Conservation (phyloP, 1,284 basidiomycete species). For the Clitocybe nebularis region DNA sequence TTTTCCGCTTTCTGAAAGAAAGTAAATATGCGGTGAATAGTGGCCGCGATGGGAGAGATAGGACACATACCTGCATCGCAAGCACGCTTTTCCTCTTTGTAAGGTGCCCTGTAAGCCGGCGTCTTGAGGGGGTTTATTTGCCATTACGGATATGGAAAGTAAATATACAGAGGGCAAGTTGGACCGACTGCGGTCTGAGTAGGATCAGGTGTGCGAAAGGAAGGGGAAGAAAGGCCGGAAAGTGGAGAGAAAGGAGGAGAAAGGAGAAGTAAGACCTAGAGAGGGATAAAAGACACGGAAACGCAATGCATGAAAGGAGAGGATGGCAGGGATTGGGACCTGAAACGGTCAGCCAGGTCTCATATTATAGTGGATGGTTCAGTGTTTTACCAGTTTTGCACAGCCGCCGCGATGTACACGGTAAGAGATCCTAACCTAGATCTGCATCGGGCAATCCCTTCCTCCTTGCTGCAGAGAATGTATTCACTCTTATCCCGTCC, state of each 20-base stretch:
- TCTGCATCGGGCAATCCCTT: too few species aligned
- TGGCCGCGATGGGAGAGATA: neutral
- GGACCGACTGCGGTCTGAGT: constrained; percentile 10
- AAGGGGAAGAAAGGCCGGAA: constrained; percentile 22
- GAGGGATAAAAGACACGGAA: constrained; percentile 21
- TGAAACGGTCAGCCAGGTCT: constrained; percentile 13
- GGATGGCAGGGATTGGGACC: constrained; percentile 3
- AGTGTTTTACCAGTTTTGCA: constrained; percentile 7
- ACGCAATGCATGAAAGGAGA: constrained; percentile 20
- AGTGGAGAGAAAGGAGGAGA: constrained; percentile 15
- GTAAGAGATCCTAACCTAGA: neutral
- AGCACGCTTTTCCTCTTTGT: constrained; percentile 62
- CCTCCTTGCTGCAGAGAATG: too few species aligned
- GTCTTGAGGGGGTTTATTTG: constrained; percentile 38
- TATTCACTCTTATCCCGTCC: too few species aligned
- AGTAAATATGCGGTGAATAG: constrained; percentile 11
- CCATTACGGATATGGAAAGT: constrained; percentile 36
- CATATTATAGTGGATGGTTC: constrained; percentile 15
- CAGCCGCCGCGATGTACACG: constrained; percentile 9
- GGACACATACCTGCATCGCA: constrained; percentile 54
- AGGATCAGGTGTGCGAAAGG: constrained; percentile 15
- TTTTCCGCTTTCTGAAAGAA: constrained; percentile 64
- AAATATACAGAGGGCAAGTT: constrained; percentile 24
- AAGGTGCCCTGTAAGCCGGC: constrained; percentile 34
- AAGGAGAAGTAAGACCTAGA: constrained; percentile 21